These are phyloP conservation scores for Cyberlindnera xylosilytica DNA, from an alignment of 805 yeast species.

Conservation along the genomic window DNA sequence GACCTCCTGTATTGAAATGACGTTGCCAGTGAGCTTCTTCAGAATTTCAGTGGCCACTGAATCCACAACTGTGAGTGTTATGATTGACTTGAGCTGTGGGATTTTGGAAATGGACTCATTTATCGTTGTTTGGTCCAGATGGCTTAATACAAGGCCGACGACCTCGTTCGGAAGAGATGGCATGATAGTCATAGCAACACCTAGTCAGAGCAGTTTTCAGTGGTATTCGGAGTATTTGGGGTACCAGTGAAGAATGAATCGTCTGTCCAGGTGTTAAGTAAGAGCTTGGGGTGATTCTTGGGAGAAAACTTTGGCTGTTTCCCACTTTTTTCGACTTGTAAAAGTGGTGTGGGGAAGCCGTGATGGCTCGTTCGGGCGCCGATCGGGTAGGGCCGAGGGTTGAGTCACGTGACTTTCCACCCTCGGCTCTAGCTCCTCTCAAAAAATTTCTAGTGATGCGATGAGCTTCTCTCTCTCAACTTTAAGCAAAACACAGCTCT, in stretches of 20 bases:
- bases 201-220: too few relatives aligned
- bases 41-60: neutral
- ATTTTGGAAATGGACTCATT: conserved; percentile 7
- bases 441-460: neutral
- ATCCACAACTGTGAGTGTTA: conserved; percentile 13
- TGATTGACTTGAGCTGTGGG: conserved; percentile 14
- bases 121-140: conserved; percentile 7
- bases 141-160: conserved; percentile 4
- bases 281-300: too few relatives aligned
- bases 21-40: conserved; percentile 1
- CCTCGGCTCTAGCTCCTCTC: neutral
- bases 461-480: neutral
- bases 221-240: too few relatives aligned
- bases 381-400: neutral
- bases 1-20: conserved; percentile 13
- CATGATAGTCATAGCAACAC: conserved; percentile 1
- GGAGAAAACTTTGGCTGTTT: too few relatives aligned
- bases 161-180: conserved; percentile 12
- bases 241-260: too few relatives aligned
- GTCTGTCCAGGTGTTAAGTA: too few relatives aligned
- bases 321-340: neutral
- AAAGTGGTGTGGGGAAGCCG: too few relatives aligned
- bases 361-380: too few relatives aligned
- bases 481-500: too few relatives aligned
- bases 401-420: neutral